These are phyloP conservation scores for Grigorovia yakushimaensis DNA, from an alignment of 805 yeast species.

Conservation along the genomic window DNA sequence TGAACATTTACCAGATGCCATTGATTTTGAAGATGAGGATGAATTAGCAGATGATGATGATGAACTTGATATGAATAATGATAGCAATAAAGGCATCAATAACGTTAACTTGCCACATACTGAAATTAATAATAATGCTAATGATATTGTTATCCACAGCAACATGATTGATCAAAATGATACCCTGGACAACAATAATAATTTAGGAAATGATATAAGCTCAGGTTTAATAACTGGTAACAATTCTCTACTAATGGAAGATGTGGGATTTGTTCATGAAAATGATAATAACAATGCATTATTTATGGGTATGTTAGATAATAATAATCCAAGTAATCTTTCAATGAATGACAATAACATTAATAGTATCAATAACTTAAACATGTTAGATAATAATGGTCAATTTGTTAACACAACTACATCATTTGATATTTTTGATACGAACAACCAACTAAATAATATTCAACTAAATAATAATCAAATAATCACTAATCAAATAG, in stretches of 20 bases:
- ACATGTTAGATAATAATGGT: not conserved
- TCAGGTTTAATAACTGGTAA: not conserved
- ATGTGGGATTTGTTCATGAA: not conserved
- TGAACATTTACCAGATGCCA: slow-evolving; percentile 83
- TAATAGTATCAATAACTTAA: not conserved
- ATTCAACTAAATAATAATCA: not conserved
- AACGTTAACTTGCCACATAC: slow-evolving; percentile 3
- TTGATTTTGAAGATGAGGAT: slow-evolving; percentile 90
- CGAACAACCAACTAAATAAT: slow-evolving; percentile 9
- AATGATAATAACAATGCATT: slow-evolving; percentile 19
- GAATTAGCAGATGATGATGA: slow-evolving; percentile 77
- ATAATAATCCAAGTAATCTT: slow-evolving; percentile 7
- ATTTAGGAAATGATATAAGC: not conserved
- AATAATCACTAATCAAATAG: not conserved
- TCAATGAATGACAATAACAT: not conserved
- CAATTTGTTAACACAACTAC: not conserved
- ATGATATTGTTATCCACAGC: not conserved
- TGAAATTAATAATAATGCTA: not conserved
- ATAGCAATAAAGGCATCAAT: slow-evolving; percentile 2
- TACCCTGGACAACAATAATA: not conserved
- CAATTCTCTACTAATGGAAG: slow-evolving; percentile 1
- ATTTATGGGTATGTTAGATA: slow-evolving; percentile 24
- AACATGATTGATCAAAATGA: not conserved
- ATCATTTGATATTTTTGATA: slow-evolving; percentile 11
- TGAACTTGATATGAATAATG: slow-evolving; percentile 4